Evolutionary conservation across 1,284 basidiomycete genomes (phyloP), one percentile per base, ranked within the genome.

Genomic region (Sporisorium sorghi): DNA sequence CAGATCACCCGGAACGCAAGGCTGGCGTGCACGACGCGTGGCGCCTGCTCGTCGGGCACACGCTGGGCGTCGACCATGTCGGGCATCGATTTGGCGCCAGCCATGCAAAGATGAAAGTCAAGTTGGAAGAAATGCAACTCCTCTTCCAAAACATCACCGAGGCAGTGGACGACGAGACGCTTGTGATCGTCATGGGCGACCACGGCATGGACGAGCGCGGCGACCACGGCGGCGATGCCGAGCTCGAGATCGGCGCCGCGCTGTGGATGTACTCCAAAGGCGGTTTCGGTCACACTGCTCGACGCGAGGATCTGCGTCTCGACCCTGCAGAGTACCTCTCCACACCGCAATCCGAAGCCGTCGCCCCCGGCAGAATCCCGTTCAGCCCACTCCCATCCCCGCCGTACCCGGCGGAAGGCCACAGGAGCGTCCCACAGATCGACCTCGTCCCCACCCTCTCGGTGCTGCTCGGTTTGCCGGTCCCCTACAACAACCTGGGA

Each of bases 151-250:
- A 74, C 35, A 44, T 83, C 17, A 64, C 77, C n/a, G 58, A 63
- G 3, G 49, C 58, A 11, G 54, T 81, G 12, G 80, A 77, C 50
- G 73, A 83, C n/a, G 75, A 80, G 11, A 83, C 81, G 14, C 87
- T 99, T 0, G 88, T 99, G 2, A 89, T 99, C 47, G 88, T 99
- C 2, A 88, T 99, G 9, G 97, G 97, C 1, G 96, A 99, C 82
- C 97, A 99, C 82, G 96, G 97, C 0, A 99, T 99, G 97, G 95
- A 98, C 82, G 87, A 89, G 48, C 89, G 91, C 33, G 97, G 97
- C 9, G 96, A 99, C 78, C 96, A 99, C 79, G 96, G 96, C 0
- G 96, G 97, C 1, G 97, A 98, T 80, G 91, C 91, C 0, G 87
- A 88, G 15, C 88, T 92, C 24, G 97, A 99, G 81, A 92, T 93